Conservation (phyloP, 768 basidiomycete genomes). For the Agaricus blazei region DNA sequence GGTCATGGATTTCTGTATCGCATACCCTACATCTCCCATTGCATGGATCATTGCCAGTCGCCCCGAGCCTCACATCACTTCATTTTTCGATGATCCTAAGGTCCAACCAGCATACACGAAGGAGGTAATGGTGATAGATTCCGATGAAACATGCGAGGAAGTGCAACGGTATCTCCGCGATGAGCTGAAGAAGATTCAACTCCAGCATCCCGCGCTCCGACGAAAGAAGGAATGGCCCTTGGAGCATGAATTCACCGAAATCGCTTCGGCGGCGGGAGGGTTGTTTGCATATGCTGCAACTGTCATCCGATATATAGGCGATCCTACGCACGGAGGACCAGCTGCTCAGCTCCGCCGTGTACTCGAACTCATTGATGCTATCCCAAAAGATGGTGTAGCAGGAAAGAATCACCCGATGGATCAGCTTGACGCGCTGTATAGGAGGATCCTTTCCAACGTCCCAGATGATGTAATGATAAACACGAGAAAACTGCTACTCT, state of each 20-base stretch:
- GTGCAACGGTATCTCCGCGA: slow-evolving; percentile 5
- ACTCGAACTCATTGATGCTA: background rate
- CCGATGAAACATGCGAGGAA: slow-evolving; percentile 13
- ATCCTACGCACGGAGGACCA: background rate
- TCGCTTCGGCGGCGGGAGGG: slow-evolving; percentile 17
- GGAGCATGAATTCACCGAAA: background rate
- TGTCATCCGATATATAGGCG: slow-evolving; percentile 17
- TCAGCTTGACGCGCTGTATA: background rate
- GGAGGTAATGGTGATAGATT: slow-evolving; percentile 2
- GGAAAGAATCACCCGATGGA: background rate
- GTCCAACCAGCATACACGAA: background rate
- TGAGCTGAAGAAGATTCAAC: slow-evolving; percentile 11
- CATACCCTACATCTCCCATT: slow-evolving; percentile 10
- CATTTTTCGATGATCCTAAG: slow-evolving; percentile 1
- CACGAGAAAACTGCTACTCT: background rate
- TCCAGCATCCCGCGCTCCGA: background rate
- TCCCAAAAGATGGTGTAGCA: too few species aligned
- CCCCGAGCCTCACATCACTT: slow-evolving; percentile 19
- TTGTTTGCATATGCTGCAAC: slow-evolving; percentile 22
- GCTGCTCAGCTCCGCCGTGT: background rate
- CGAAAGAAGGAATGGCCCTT: slow-evolving; percentile 15
- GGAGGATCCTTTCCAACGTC: background rate
- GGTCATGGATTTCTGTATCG: slow-evolving; percentile 1
- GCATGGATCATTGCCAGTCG: slow-evolving; percentile 12
- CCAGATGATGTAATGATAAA: background rate